These are phyloP conservation scores for Melanomma pulvis-pyrius DNA, from an alignment of 495 filamentous ascomycete genomes.

Conservation along the genomic window DNA sequence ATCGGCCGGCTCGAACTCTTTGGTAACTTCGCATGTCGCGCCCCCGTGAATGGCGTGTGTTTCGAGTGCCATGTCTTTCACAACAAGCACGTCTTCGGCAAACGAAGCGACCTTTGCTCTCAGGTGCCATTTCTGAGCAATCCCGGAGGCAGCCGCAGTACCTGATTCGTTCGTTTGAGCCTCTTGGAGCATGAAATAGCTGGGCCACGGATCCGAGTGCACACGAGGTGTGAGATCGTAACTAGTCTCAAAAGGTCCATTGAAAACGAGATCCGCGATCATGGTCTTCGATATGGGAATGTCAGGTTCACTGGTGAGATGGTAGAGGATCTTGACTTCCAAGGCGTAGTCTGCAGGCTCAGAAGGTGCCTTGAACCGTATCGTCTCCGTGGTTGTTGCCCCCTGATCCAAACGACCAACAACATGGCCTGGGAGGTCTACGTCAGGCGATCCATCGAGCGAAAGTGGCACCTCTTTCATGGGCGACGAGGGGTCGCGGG, in stretches of 20 bases:
- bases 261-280: slow-evolving; percentile 66
- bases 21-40: slow-evolving; percentile 51
- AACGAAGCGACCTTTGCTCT: slow-evolving; percentile 74
- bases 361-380: slow-evolving; percentile 52
- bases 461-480: slow-evolving; percentile 42
- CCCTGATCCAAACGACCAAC: slow-evolving; percentile 56
- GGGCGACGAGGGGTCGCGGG: slow-evolving; percentile 41
- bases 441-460: slow-evolving; percentile 29
- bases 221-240: slow-evolving; percentile 80
- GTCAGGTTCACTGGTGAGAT: slow-evolving; percentile 75
- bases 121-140: slow-evolving; percentile 79
- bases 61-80: slow-evolving; percentile 64
- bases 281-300: slow-evolving; percentile 79
- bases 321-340: slow-evolving; percentile 72
- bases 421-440: slow-evolving; percentile 40
- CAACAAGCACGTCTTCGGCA: slow-evolving; percentile 67
- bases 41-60: slow-evolving; percentile 60
- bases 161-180: slow-evolving; percentile 32
- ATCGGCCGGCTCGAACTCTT: slow-evolving; percentile 46
- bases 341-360: slow-evolving; percentile 68
- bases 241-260: slow-evolving; percentile 83
- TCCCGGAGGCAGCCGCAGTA: slow-evolving; percentile 50
- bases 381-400: slow-evolving; percentile 47
- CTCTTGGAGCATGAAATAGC: slow-evolving; percentile 67
- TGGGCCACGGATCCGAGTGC: slow-evolving; percentile 80